Percentiles rank a stretch among this genome's conserved stretches.
Conservation (phyloP, 768 basidiomycete genomes). For the Mycena pura region DNA sequence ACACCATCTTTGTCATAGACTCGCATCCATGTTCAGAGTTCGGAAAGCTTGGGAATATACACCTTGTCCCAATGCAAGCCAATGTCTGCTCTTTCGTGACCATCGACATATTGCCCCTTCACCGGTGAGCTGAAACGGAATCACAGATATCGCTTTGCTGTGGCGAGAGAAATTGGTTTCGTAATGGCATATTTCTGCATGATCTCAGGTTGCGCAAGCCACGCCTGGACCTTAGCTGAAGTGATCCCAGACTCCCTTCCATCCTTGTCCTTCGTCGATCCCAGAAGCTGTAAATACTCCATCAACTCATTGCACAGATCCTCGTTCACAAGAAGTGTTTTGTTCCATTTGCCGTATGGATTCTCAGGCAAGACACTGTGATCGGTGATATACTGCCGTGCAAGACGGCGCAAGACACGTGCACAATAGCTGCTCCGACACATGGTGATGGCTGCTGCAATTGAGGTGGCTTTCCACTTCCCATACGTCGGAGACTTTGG, state of each 20-base stretch:
- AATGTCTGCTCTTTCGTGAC: background rate
- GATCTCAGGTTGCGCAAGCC: background rate
- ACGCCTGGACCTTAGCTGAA: background rate
- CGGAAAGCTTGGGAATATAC: constrained; percentile 24
- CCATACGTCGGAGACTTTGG: too few relatives aligned
- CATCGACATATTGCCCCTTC: background rate
- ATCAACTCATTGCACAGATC: background rate
- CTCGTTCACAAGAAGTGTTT: background rate
- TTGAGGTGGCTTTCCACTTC: too few relatives aligned
- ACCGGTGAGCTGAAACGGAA: background rate
- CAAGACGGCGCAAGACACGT: background rate
- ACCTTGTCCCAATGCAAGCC: constrained; percentile 24
- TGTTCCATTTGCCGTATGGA: background rate
- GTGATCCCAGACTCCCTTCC: too few relatives aligned
- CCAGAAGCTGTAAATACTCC: background rate
- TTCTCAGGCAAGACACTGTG: background rate
- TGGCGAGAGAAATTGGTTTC: background rate
- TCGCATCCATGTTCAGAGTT: background rate
- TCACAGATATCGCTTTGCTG: background rate
- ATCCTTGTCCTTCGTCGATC: too few relatives aligned
- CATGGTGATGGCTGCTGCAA: background rate
- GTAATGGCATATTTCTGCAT: background rate
- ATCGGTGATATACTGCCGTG: background rate
- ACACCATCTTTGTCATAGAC: background rate
- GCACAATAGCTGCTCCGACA: background rate